Base-by-base conservation (phyloP, 805 yeast genomes). In the Barnettozyma californica region DNA sequence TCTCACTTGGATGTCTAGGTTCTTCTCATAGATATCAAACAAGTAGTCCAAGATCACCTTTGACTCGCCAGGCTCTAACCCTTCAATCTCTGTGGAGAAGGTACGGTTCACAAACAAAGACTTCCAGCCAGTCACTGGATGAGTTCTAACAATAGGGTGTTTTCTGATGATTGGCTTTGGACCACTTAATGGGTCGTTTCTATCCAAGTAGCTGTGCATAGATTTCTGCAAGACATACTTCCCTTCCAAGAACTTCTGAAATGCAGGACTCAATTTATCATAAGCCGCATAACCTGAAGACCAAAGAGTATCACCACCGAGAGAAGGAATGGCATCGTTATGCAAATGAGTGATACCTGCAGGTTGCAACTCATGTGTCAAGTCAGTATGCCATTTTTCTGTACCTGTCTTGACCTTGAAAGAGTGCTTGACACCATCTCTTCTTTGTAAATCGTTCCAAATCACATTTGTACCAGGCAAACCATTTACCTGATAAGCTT, bases 51-150 rank as follows among this genome's bases (percentile, higher is more conserved):
- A 66, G 14, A 35, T 35, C 4, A 35, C 21, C 21, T 35, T 8
- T 6, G 38, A 35, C 63, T 78, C 83, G 45, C 63, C 75, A 21
- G 73, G 72, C 44, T 73, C 71, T 37, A 78, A 67, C 4, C 80
- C 83, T 14, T 74, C 69, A 49, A 78, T 78, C 51, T 76, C 67
- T 11, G 80, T 75, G 70, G 69, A 69, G 8, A 67, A 61, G 46
- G 78, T 68, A 63, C 76, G 77, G 40, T 76, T 78, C 14, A 35
- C 38, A 35, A 35, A 35, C 52, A 79, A 63, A 1, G 79, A 65
- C 63, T 80, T 80, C 82, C 81, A 75, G 25, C 83, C 40, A 19
- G 84, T 80, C 9, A 74, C 81, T 9, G 85, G 84, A 55, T 81
- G 80, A 27, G 83, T 78, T 62, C 82, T 71, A 39, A 80, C 71